Conservation (phyloP, 2,329 filamentous ascomycete genomes). For the Sporothrix brunneoviolacea region DNA sequence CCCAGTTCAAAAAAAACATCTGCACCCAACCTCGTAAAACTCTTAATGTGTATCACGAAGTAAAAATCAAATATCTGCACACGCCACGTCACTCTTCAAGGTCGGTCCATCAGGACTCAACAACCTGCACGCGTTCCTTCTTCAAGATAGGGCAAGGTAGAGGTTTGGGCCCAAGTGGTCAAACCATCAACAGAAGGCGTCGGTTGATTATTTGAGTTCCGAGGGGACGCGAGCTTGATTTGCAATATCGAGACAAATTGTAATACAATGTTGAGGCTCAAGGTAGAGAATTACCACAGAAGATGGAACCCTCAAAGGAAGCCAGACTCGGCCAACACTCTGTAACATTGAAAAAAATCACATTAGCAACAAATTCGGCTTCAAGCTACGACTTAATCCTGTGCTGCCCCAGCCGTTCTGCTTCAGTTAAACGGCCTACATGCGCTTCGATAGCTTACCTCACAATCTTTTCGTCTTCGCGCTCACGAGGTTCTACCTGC, state of each 20-base stretch:
- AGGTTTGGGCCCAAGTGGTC: neutral
- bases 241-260: too few species aligned
- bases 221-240: too few species aligned
- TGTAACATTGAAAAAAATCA: conserved; percentile 14
- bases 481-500: conserved; percentile 85
- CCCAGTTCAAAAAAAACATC: neutral
- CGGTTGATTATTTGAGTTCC: neutral
- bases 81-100: neutral
- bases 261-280: too few species aligned
- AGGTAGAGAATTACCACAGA: too few species aligned
- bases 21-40: neutral
- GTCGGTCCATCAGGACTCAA: too few species aligned
- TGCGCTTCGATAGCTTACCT: conserved; percentile 52
- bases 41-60: conserved; percentile 16
- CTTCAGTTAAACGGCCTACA: too few species aligned
- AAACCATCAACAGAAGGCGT: neutral
- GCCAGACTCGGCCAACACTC: conserved; percentile 29
- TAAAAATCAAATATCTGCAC: conserved; percentile 1
- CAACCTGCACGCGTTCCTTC: too few species aligned
- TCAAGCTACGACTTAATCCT: too few species aligned
- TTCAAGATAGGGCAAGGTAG: neutral
- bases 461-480: conserved; percentile 99
- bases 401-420: too few species aligned
- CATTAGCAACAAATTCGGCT: conserved; percentile 14
- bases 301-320: conserved; percentile 26